Percentiles rank a stretch among this genome's conserved stretches.
These are phyloP conservation scores for Escovopsis sp. DNA, from an alignment of 2,329 filamentous ascomycete genomes.

Conservation along the genomic window DNA sequence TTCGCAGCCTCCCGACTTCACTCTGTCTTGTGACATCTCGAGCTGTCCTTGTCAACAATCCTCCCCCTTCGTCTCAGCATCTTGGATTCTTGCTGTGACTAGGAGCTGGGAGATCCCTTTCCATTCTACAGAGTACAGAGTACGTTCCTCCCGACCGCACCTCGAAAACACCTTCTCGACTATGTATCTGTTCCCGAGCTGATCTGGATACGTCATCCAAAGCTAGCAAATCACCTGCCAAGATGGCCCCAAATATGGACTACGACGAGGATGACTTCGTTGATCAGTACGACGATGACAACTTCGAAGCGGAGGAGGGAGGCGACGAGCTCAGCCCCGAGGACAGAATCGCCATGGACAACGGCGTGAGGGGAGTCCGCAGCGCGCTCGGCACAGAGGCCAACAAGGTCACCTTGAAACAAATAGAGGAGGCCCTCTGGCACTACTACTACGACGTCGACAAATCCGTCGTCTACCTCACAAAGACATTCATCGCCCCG, in stretches of 20 bases:
- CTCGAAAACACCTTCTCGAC: no score
- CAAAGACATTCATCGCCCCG: constrained; percentile 43
- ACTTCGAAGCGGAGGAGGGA: constrained; percentile 25
- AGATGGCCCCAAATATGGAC: constrained; percentile 18
- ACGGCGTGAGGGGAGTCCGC: constrained; percentile 52
- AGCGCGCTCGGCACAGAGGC: constrained; percentile 46
- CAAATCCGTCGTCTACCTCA: constrained; percentile 70
- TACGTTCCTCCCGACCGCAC: no score
- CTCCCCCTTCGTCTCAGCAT: no score
- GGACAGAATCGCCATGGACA: constrained; percentile 38
- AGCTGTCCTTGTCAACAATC: no score
- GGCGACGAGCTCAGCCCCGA: constrained; percentile 33
- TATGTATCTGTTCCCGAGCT: no score
- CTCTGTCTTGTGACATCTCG: no score
- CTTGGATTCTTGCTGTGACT: no score
- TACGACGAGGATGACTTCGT: constrained; percentile 34
- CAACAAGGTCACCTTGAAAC: constrained; percentile 39
- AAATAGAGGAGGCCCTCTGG: constrained; percentile 86
- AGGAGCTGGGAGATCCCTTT: no score
- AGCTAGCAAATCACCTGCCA: neutral
- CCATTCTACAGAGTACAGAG: no score
- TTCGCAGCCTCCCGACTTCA: no score
- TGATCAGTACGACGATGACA: constrained; percentile 34
- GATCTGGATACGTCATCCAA: neutral
- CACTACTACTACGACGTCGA: constrained; percentile 91